Percentiles rank a stretch among this genome's conserved stretches.
Conservation (phyloP, 2,329 filamentous ascomycete species). For the Phaeosphaeria sp. region DNA sequence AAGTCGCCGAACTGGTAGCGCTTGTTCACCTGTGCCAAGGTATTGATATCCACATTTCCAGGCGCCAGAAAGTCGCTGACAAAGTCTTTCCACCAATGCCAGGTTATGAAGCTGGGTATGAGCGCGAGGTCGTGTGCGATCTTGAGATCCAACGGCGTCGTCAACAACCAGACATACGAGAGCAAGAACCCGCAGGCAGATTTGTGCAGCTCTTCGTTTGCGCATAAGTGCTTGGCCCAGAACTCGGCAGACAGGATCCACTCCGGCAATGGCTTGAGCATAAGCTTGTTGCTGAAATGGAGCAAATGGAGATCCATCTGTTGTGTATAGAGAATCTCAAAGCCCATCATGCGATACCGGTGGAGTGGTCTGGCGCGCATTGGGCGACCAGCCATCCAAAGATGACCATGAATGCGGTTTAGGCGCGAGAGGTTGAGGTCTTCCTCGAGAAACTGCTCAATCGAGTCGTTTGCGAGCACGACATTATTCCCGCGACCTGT, state of each 20-base stretch:
- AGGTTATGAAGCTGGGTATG: slow-evolving; percentile 38
- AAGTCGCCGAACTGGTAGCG: slow-evolving; percentile 47
- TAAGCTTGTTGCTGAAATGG: slow-evolving; percentile 37
- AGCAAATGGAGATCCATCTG: slow-evolving; percentile 48
- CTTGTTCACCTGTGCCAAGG: slow-evolving; percentile 44
- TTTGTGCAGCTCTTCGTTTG: slow-evolving; percentile 21
- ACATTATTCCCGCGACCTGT: slow-evolving; percentile 20
- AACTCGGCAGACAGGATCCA: slow-evolving; percentile 39
- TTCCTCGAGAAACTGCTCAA: slow-evolving; percentile 31
- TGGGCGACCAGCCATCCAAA: slow-evolving; percentile 48
- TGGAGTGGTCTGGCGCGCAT: slow-evolving; percentile 45
- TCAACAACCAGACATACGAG: slow-evolving; percentile 45
- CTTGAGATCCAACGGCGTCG: slow-evolving; percentile 41
- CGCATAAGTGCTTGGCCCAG: slow-evolving; percentile 38
- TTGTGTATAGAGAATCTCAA: slow-evolving; percentile 38
- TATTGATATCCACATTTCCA: slow-evolving; percentile 35
- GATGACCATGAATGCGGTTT: slow-evolving; percentile 41
- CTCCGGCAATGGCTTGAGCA: slow-evolving; percentile 44
- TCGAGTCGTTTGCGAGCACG: slow-evolving; percentile 33
- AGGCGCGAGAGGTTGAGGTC: slow-evolving; percentile 41
- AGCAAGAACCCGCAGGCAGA: slow-evolving; percentile 41
- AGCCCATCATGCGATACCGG: slow-evolving; percentile 44
- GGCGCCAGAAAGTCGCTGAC: slow-evolving; percentile 28
- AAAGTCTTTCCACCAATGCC: slow-evolving; percentile 45
- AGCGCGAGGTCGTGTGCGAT: slow-evolving; percentile 39